Evolutionary conservation across 768 basidiomycete genomes (phyloP), one percentile per base, ranked within the genome.

Genomic region (Lactifluus rugatus): DNA sequence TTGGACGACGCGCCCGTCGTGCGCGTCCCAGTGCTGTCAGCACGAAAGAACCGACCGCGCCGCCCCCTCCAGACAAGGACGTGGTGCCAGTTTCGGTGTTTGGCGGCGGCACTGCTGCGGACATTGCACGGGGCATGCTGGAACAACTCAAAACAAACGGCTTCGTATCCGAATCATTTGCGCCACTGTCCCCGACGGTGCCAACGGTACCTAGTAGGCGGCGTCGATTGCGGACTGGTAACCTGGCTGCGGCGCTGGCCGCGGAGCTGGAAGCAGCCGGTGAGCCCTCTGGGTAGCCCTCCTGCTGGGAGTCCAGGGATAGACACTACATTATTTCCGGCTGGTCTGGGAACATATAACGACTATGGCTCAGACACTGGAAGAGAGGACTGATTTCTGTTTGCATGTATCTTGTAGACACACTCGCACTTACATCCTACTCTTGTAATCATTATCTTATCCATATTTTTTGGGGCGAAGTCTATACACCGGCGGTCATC

Each of bases 91-190:
- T 25, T 17, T 56, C 69, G 36, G 56, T 65, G 39, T 64, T 66
- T n/a, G n/a, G n/a, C 19, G 73, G 75, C 48, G 66, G 68, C 47
- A 78, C 81, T 36, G 72, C 81, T 5, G 83, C 75, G 5, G 78
- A 83, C 58, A 72, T 81, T 48, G 90, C 90, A 4, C 80, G 79
- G 52, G 81, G 85, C 63, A 87, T 93, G 85, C 69, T 92, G 54
- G 85, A 85, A 7, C 79, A 77, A 39, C 76, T 92, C 28, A 78
- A 91, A 68, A 80, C 84, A 6, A 80, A 84, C 61, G 88, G 85
- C 0, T 88, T 88, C 68, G 73, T 63, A 25, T 65, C 69, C 1
- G 57, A 76, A 56, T 50, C 63, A 2, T 37, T 65, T 2, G 51
- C 57, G 11, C 65, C 68, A 14, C 39, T 62, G 17, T 65, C 67